A percentile compares a stretch with the other conserved stretches of the same genome.
These are phyloP conservation scores for Rhodomyrtus psidioides DNA, from an alignment of 441 rosid species.

Conservation along the genomic window DNA sequence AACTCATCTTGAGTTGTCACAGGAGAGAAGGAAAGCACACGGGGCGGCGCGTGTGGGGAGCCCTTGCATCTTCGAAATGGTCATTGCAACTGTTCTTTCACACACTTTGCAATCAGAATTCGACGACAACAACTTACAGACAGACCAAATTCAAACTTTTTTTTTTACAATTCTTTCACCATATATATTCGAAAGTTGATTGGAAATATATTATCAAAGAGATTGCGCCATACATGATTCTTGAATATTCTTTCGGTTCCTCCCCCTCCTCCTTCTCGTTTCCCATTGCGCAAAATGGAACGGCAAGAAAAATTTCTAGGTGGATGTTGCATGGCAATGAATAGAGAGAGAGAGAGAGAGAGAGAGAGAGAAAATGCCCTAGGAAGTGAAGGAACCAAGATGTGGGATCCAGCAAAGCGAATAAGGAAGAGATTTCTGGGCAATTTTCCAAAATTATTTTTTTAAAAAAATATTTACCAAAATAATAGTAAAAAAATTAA, in stretches of 20 bases:
- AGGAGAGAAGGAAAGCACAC: neutral
- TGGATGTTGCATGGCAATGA: neutral
- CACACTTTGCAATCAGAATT: constrained; percentile 77
- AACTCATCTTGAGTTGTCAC: neutral
- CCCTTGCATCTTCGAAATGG: constrained; percentile 56
- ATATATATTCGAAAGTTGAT: neutral
- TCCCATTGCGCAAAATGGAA: constrained; percentile 17
- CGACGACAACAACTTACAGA: constrained; percentile 12
- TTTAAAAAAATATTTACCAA: no score
- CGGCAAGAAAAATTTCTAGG: neutral
- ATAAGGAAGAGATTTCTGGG: no score
- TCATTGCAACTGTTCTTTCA: constrained; percentile 49
- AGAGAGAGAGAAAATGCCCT: neutral
- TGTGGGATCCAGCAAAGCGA: neutral
- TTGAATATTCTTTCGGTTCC: constrained; percentile 11
- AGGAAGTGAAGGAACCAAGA: neutral
- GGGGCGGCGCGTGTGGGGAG: no score
- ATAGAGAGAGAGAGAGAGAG: neutral
- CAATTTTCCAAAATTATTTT: no score
- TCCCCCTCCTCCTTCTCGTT: constrained; percentile 11
- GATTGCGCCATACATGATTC: neutral
- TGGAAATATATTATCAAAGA: neutral
- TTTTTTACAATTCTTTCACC: neutral
- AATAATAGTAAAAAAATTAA: no score
- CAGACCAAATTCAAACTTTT: neutral